phyloP scores from a whole-genome alignment of 345 rosid genomes.

The Hirschfeldia incana region DNA sequence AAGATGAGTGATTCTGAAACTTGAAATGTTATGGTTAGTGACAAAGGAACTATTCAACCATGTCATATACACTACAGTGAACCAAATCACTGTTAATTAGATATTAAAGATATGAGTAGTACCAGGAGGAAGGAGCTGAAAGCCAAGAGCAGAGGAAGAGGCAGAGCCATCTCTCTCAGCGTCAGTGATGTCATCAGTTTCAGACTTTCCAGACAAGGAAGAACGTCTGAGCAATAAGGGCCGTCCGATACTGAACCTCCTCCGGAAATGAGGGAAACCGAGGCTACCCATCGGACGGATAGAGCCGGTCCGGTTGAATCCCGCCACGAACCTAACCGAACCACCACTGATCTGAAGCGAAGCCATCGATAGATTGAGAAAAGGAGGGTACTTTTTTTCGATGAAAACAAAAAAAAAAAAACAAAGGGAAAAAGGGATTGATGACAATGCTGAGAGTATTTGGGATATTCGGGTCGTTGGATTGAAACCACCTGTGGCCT shows the following conservation, averaged over 20 bases:
- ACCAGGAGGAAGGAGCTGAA: conserved; percentile 60
- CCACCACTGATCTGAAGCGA: conserved; percentile 42
- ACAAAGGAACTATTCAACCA: not conserved
- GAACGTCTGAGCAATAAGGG: conserved; percentile 40
- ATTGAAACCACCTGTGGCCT: conserved; percentile 41
- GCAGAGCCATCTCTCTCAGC: conserved; percentile 58
- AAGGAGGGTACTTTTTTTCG: not conserved
- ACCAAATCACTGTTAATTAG: not conserved
- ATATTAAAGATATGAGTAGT: not conserved
- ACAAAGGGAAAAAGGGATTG: not conserved
- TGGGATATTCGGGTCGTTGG: not conserved
- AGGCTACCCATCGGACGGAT: conserved; percentile 25
- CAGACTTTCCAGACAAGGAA: conserved; percentile 23
- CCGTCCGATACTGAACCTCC: conserved; percentile 27
- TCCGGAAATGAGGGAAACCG: conserved; percentile 35
- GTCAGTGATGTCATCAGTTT: conserved; percentile 42
- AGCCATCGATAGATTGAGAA: conserved; percentile 45
- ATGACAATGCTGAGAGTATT: conserved; percentile 3
- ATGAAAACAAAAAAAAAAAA: too few relatives aligned
- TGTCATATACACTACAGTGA: not conserved
- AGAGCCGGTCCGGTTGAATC: not conserved
- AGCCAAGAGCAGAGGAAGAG: conserved; percentile 67
- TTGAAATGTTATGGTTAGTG: not conserved
- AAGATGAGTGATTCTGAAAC: not conserved
- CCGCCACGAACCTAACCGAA: conserved; percentile 17